A percentile compares a stretch with the other conserved stretches of the same genome.
phyloP scores from a whole-genome alignment of 2,329 filamentous ascomycete species.

The Neofusicoccum cordaticola region DNA sequence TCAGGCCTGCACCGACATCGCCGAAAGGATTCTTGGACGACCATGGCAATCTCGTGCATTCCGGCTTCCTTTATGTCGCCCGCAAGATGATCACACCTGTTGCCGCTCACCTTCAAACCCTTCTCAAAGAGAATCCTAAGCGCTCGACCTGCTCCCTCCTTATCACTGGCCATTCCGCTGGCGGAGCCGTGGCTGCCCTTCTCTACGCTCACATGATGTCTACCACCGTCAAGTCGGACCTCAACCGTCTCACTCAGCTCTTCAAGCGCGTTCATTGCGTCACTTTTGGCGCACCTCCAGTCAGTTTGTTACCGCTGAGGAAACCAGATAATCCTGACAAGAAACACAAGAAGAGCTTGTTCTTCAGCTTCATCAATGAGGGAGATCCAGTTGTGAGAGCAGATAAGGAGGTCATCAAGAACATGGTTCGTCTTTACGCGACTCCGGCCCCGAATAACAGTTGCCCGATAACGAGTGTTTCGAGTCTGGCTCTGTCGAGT shows the following conservation, averaged over 20 bases:
- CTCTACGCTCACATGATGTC: conserved; percentile 80
- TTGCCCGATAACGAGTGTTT: conserved; percentile 7
- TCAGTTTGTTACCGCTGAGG: conserved; percentile 66
- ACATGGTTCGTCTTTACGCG: conserved; percentile 68
- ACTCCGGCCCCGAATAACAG: conserved; percentile 50
- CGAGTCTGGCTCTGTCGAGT: neutral
- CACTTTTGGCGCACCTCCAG: conserved; percentile 79
- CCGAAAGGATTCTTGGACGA: conserved; percentile 75
- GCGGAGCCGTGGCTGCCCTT: conserved; percentile 76
- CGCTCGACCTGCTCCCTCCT: conserved; percentile 67
- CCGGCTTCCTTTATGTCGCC: conserved; percentile 75
- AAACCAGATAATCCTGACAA: conserved; percentile 48
- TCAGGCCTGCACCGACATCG: conserved; percentile 64
- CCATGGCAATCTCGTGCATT: conserved; percentile 71
- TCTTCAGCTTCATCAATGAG: conserved; percentile 79
- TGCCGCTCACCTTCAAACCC: conserved; percentile 64
- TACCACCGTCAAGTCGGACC: conserved; percentile 61
- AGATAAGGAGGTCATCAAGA: conserved; percentile 72
- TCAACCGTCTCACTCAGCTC: conserved; percentile 64
- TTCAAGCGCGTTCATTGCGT: conserved; percentile 82
- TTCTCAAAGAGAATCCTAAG: conserved; percentile 69
- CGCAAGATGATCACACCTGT: conserved; percentile 72
- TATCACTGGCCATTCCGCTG: conserved; percentile 83
- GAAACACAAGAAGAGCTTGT: conserved; percentile 62
- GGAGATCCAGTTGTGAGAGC: conserved; percentile 78